These are phyloP conservation scores for Mitragyna speciosa DNA, from an alignment of 257 asterid genomes.

Conservation along the genomic window DNA sequence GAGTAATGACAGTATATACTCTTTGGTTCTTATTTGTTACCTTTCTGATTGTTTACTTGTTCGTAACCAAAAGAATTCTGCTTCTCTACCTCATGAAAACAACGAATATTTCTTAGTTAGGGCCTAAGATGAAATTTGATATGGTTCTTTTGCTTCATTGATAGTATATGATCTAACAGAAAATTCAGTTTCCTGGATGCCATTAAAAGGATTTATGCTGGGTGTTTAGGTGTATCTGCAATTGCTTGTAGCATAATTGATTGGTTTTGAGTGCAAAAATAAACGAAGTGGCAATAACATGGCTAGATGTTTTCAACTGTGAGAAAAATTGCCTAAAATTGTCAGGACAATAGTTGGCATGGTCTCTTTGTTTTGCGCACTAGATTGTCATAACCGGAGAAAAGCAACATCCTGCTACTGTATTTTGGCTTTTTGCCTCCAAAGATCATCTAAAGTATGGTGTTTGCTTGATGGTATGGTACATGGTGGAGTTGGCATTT, in stretches of 20 bases:
- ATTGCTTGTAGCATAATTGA: background rate
- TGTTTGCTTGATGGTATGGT: background rate
- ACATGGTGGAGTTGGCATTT: background rate
- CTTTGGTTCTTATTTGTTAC: background rate
- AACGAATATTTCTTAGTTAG: background rate
- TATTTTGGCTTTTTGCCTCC: background rate
- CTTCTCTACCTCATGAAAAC: background rate
- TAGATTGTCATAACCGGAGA: background rate
- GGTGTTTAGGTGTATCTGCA: background rate
- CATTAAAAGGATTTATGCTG: background rate
- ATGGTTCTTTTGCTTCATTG: background rate
- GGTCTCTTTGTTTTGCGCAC: background rate
- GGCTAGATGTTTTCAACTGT: too few relatives aligned
- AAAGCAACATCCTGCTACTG: background rate
- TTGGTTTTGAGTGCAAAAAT: background rate
- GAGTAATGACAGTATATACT: background rate
- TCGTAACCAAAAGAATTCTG: background rate
- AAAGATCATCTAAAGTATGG: background rate
- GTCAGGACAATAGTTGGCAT: background rate
- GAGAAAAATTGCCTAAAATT: background rate
- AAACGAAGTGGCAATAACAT: background rate
- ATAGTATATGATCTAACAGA: background rate
- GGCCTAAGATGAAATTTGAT: background rate
- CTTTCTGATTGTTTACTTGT: conserved; percentile 2
- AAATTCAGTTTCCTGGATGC: background rate